A percentile compares a stretch with the other conserved stretches of the same genome.
Evolutionary conservation across 202 grass and related monocot species (phyloP).

Genomic region (Carex arenaria): DNA sequence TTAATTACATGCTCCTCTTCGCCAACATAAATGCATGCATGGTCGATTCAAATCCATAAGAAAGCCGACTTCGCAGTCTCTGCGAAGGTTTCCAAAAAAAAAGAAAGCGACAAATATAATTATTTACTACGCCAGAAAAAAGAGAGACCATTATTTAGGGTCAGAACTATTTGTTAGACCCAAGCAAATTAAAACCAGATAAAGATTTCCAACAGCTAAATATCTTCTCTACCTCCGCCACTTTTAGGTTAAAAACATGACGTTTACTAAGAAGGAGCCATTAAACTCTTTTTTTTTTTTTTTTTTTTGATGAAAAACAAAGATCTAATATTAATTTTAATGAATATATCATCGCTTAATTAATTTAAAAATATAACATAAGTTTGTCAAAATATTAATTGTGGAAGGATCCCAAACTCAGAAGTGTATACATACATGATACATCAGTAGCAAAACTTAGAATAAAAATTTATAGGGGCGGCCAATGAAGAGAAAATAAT

Average conservation of each 20-base stretch:
- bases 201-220: background rate
- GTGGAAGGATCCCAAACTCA: no score
- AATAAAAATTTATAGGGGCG: background rate
- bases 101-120: slow-evolving; percentile 1
- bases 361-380: no score
- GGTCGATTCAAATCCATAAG: slow-evolving; percentile 1
- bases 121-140: background rate
- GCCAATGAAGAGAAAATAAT: background rate
- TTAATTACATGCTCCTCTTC: no score
- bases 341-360: background rate
- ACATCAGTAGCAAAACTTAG: background rate
- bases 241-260: background rate
- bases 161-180: no score
- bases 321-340: background rate
- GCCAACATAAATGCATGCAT: background rate
- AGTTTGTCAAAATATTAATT: no score
- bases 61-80: no score
- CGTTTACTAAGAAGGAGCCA: background rate
- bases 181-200: background rate
- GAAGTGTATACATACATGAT: background rate
- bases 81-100: no score
- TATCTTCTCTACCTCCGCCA: background rate
- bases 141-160: no score
- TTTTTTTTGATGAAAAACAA: no score
- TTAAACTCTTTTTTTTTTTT: background rate